Evolutionary conservation across 768 basidiomycete species (phyloP).

Genomic region (Termitomyces sp.): DNA sequence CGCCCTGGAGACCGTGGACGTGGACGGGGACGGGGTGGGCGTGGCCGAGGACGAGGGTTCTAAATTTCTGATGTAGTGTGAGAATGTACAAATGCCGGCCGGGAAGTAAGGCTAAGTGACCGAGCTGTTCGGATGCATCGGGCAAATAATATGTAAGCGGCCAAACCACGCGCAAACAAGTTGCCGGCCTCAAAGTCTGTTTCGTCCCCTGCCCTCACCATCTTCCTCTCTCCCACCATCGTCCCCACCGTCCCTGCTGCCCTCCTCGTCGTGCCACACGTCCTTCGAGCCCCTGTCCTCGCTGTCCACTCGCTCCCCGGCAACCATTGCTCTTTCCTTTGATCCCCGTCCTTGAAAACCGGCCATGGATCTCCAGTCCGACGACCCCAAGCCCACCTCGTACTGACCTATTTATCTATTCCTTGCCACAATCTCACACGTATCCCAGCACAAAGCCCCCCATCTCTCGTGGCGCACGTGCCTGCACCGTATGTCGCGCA

Average conservation of each 20-base stretch:
- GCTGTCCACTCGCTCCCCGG: neutral
- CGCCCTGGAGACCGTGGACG: constrained; percentile 47
- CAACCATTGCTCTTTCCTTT: constrained; percentile 17
- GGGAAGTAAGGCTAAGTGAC: constrained; percentile 10
- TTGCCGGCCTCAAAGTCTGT: constrained; percentile 20
- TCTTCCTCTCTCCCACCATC: constrained; percentile 10
- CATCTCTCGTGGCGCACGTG: constrained; percentile 51
- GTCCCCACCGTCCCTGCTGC: constrained; percentile 6
- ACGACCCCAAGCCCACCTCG: constrained; percentile 27
- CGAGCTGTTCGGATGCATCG: constrained; percentile 18
- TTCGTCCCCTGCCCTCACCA: constrained; percentile 5
- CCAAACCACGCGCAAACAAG: constrained; percentile 29
- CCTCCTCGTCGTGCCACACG: neutral
- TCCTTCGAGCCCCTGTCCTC: neutral
- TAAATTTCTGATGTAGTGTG: constrained; percentile 9
- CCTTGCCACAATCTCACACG: constrained; percentile 2
- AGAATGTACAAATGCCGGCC: neutral
- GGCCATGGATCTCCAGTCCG: constrained; percentile 34
- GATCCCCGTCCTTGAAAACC: constrained; percentile 40
- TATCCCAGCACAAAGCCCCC: constrained; percentile 33
- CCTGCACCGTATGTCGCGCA: constrained; percentile 80
- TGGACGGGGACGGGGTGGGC: constrained; percentile 44
- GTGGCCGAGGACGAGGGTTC: constrained; percentile 27
- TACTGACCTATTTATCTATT: constrained; percentile 14
- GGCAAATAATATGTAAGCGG: constrained; percentile 24